Evolutionary conservation across 1,139 yeast species (phyloP).

Genomic region (Sugiyamaella paludigena): DNA sequence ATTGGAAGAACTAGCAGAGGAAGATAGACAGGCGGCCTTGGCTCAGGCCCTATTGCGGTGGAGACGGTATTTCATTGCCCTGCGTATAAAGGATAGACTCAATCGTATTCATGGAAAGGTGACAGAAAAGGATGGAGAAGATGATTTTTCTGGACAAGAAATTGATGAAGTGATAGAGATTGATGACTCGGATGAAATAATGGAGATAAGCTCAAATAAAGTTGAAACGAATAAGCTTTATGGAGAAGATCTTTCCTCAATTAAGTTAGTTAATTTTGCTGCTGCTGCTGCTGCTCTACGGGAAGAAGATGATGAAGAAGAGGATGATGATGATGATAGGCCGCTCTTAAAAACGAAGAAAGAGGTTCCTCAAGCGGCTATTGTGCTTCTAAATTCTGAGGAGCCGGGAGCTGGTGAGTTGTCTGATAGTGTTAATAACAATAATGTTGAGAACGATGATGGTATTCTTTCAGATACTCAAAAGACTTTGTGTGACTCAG

Average conservation of each 20-base stretch:
- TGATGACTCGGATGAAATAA: conserved; percentile 7
- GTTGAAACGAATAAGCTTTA: not conserved
- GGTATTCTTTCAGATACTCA: too few relatives aligned
- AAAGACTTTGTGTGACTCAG: too few relatives aligned
- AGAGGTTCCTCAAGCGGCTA: too few relatives aligned
- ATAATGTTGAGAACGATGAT: too few relatives aligned
- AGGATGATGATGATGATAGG: not conserved
- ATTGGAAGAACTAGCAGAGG: conserved; percentile 52
- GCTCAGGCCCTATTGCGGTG: conserved; percentile 63
- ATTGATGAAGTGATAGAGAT: conserved; percentile 1
- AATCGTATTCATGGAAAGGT: conserved; percentile 64
- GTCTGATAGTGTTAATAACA: too few relatives aligned
- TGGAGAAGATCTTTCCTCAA: conserved; percentile 2
- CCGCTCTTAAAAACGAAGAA: too few relatives aligned
- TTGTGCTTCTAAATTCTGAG: too few relatives aligned
- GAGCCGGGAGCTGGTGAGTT: too few relatives aligned
- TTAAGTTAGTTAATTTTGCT: conserved; percentile 1
- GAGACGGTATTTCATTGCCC: conserved; percentile 67
- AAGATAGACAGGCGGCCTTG: conserved; percentile 46
- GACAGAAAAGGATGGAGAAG: conserved; percentile 24
- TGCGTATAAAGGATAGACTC: conserved; percentile 68
- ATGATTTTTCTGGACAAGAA: conserved; percentile 7
- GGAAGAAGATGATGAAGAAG: not conserved
- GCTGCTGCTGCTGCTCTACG: not conserved
- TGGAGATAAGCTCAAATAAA: not conserved